phyloP scores from a whole-genome alignment of 345 rosid species.

The Brassica rapa region DNA sequence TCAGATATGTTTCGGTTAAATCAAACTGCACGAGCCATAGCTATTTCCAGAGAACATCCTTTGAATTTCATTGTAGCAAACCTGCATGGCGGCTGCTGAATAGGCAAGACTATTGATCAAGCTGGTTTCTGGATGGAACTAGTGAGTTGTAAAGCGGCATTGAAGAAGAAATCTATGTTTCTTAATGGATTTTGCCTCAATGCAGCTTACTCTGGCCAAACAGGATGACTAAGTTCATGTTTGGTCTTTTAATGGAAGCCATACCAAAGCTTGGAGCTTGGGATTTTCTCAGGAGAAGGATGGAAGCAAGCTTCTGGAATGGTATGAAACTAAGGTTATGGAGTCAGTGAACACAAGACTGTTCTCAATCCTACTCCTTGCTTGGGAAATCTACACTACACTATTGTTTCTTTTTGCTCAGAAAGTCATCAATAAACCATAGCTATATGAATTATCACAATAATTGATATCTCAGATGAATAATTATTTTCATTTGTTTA shows the following conservation, averaged over 20 bases:
- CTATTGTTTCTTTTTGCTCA: constrained; percentile 1
- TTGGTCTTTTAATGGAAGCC: constrained; percentile 26
- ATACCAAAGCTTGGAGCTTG: constrained; percentile 10
- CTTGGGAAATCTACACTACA: not conserved
- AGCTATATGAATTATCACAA: not conserved
- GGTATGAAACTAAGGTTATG: not conserved
- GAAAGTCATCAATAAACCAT: constrained; percentile 5
- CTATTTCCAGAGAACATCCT: constrained; percentile 3
- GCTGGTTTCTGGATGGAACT: constrained; percentile 14
- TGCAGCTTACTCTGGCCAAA: constrained; percentile 6
- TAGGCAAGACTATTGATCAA: constrained; percentile 9
- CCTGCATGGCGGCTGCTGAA: constrained; percentile 2
- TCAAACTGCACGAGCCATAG: constrained; percentile 1
- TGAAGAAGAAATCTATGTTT: constrained; percentile 6
- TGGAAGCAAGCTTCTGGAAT: constrained; percentile 21
- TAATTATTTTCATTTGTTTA: constrained; percentile 18
- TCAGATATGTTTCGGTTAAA: not conserved
- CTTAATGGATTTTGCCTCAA: constrained; percentile 5
- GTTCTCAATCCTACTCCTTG: not conserved
- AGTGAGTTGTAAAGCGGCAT: constrained; percentile 14
- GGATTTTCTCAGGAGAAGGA: not conserved
- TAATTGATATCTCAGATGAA: not conserved
- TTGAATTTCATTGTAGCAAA: constrained; percentile 13
- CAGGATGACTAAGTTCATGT: not conserved
- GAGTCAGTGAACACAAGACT: constrained; percentile 15